These are phyloP conservation scores for Phytophthora pinifolia DNA, from an alignment of 352 stramenopile species.

Conservation along the genomic window DNA sequence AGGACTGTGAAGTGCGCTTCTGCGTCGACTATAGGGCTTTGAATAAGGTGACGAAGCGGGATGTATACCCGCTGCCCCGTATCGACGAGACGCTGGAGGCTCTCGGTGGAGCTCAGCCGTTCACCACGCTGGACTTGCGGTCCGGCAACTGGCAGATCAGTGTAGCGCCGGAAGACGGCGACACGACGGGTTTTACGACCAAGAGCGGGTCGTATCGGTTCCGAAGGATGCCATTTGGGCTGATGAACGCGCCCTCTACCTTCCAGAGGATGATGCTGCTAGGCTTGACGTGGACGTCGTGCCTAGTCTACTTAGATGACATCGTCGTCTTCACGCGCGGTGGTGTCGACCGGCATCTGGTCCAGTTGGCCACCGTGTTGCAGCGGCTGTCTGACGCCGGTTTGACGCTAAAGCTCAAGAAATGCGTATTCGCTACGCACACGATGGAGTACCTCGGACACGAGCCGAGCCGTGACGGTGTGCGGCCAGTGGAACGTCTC, in stretches of 20 bases:
- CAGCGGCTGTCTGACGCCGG: slow-evolving; percentile 8
- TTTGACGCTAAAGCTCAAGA: slow-evolving; percentile 16
- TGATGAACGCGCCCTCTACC: slow-evolving; percentile 15
- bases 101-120: slow-evolving; percentile 3
- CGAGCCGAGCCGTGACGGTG: background rate
- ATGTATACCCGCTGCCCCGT: slow-evolving; percentile 22
- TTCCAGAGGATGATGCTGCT: slow-evolving; percentile 30
- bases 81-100: slow-evolving; percentile 27
- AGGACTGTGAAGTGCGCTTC: slow-evolving; percentile 22
- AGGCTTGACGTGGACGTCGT: slow-evolving; percentile 14
- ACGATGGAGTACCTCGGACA: slow-evolving; percentile 26
- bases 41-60: slow-evolving; percentile 20
- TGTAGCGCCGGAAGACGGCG: background rate
- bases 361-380: slow-evolving; percentile 17
- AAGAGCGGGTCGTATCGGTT: slow-evolving; percentile 14
- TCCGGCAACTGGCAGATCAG: slow-evolving; percentile 14
- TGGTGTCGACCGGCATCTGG: slow-evolving; percentile 5
- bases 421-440: slow-evolving; percentile 14
- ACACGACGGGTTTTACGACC: slow-evolving; percentile 22
- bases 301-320: slow-evolving; percentile 26
- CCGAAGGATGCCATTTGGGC: slow-evolving; percentile 14
- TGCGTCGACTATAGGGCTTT: slow-evolving; percentile 22
- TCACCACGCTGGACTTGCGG: slow-evolving; percentile 12
- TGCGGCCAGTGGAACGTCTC: too few relatives aligned
- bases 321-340: slow-evolving; percentile 20